These are phyloP conservation scores for Neostapfia colusana DNA, from an alignment of 176 grass and related monocot genomes.

Conservation along the genomic window DNA sequence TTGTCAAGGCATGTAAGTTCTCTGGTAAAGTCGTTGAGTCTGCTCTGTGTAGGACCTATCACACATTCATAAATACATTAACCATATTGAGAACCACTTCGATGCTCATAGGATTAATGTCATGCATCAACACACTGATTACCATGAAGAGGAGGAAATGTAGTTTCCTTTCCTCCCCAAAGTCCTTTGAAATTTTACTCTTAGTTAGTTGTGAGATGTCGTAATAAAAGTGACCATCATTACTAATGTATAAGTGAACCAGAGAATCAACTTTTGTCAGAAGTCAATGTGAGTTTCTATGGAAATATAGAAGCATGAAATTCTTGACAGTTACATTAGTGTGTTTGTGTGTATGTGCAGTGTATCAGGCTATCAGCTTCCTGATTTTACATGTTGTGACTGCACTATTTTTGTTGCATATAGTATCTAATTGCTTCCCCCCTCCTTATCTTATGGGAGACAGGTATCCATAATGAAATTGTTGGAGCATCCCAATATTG, in stretches of 20 bases:
- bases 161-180: constrained; percentile 8
- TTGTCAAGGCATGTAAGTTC: constrained; percentile 2
- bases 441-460: constrained; percentile 22
- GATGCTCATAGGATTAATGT: not conserved
- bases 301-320: not conserved
- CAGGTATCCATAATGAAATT: constrained; percentile 97
- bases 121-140: not conserved
- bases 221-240: not conserved
- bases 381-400: constrained; percentile 16
- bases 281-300: constrained; percentile 1
- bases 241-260: not conserved
- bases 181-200: not conserved
- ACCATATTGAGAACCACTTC: not conserved
- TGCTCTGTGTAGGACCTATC: not conserved
- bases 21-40: not conserved
- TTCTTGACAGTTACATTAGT: not conserved
- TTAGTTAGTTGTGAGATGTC: not conserved
- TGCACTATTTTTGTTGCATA: not conserved
- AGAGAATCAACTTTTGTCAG: not conserved
- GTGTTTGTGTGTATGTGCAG: not conserved
- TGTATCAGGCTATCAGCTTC: not conserved
- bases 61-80: not conserved
- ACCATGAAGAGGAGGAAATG: not conserved
- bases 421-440: constrained; percentile 1
- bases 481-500: constrained; percentile 89